Evolutionary conservation across 306 rosid species (phyloP).

Genomic region (Fragaria nilgerrensis): DNA sequence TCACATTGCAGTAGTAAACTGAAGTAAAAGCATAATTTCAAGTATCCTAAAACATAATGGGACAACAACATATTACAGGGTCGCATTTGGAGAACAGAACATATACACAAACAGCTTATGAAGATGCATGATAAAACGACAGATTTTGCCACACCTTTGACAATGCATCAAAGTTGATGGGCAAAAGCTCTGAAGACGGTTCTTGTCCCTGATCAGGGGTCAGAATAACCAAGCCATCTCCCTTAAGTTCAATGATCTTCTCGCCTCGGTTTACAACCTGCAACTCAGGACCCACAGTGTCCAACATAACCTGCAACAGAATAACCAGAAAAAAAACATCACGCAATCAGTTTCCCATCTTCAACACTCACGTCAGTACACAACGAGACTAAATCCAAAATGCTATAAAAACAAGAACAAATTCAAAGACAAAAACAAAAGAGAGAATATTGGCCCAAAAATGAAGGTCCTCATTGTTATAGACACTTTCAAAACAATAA

Average conservation of each 20-base stretch:
- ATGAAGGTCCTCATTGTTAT: too few relatives aligned
- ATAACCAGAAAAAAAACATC: neutral
- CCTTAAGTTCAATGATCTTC: conserved; percentile 56
- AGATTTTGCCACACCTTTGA: conserved; percentile 50
- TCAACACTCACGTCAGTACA: neutral
- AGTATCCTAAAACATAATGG: neutral
- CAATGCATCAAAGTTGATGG: conserved; percentile 81
- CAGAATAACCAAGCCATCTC: conserved; percentile 58
- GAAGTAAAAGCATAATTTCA: neutral
- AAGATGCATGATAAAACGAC: neutral
- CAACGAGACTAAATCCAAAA: neutral
- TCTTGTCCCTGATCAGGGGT: conserved; percentile 70
- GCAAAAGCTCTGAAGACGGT: conserved; percentile 76
- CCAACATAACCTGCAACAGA: conserved; percentile 69
- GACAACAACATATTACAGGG: neutral
- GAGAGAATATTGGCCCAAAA: neutral
- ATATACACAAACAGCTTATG: neutral
- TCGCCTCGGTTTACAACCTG: conserved; percentile 70
- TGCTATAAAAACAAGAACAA: neutral
- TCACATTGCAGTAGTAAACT: neutral
- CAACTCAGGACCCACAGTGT: conserved; percentile 84
- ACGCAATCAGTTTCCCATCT: conserved; percentile 17
- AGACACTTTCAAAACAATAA: too few relatives aligned
- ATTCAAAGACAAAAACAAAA: too few relatives aligned
- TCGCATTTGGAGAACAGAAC: neutral